Evolutionary conservation across 2,329 filamentous ascomycete species (phyloP).

Genomic region (Botryotinia globosa): DNA sequence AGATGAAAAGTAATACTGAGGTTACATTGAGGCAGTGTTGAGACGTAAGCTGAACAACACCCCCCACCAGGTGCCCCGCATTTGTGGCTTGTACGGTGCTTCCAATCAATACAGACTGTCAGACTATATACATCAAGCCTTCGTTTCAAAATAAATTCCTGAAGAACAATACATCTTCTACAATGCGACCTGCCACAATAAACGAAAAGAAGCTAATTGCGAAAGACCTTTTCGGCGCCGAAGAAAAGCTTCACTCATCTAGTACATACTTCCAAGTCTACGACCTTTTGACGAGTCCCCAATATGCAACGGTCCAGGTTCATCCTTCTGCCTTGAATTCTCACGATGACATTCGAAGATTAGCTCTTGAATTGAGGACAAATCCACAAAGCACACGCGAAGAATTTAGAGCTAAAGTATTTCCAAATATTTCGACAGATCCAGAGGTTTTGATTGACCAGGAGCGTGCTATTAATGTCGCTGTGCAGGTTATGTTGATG

Average conservation of each 20-base stretch:
- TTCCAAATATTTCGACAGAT: not conserved
- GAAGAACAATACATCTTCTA: accelerated
- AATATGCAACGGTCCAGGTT: not conserved
- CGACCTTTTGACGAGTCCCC: not conserved
- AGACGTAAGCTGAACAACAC: not conserved
- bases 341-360: not conserved
- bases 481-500: not conserved
- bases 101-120: no score
- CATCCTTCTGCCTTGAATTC: not conserved
- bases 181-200: not conserved
- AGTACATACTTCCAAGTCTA: not conserved
- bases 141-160: not conserved
- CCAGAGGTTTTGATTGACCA: not conserved
- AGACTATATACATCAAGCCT: not conserved
- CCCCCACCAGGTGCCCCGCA: no score
- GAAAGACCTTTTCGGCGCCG: not conserved
- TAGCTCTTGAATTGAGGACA: not conserved
- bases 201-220: not conserved
- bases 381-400: not conserved
- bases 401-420: not conserved
- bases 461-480: not conserved
- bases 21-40: not conserved
- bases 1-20: accelerated
- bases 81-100: not conserved
- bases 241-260: not conserved